phyloP scores from a whole-genome alignment of 257 asterid genomes.

The Gardenia jasminoides region DNA sequence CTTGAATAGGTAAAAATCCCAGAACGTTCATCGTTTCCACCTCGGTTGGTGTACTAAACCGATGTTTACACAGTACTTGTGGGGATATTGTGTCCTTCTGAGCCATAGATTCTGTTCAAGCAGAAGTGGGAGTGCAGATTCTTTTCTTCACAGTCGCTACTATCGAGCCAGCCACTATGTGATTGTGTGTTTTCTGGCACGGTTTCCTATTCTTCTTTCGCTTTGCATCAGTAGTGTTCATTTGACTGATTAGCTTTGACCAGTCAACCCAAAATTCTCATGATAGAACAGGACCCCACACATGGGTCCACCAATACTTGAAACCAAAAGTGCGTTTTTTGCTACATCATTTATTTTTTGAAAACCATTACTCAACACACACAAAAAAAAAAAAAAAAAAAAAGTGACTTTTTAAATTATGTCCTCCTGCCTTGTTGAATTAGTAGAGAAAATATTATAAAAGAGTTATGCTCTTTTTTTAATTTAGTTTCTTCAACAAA shows the following conservation, averaged over 20 bases:
- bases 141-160: conserved; percentile 43
- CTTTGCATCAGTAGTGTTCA: conserved; percentile 36
- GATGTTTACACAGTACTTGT: neutral
- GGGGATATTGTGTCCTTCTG: neutral
- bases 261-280: conserved; percentile 48
- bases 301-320: conserved; percentile 8
- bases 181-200: conserved; percentile 30
- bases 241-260: conserved; percentile 53
- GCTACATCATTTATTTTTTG: neutral
- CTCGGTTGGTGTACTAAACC: conserved; percentile 1
- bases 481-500: neutral
- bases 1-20: conserved; percentile 3
- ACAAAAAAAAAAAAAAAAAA: neutral
- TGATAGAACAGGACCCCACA: conserved; percentile 33
- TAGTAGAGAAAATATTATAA: too few relatives aligned
- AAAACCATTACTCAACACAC: neutral
- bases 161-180: conserved; percentile 1
- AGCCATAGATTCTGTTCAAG: conserved; percentile 11
- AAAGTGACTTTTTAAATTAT: neutral
- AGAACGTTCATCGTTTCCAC: neutral
- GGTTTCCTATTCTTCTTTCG: conserved; percentile 44
- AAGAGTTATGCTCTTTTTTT: too few relatives aligned
- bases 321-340: conserved; percentile 11
- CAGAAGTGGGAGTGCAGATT: conserved; percentile 25
- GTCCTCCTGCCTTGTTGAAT: neutral